Evolutionary conservation across 2,329 filamentous ascomycete genomes (phyloP).

Genomic region (Allantophomopsis lycopodina): DNA sequence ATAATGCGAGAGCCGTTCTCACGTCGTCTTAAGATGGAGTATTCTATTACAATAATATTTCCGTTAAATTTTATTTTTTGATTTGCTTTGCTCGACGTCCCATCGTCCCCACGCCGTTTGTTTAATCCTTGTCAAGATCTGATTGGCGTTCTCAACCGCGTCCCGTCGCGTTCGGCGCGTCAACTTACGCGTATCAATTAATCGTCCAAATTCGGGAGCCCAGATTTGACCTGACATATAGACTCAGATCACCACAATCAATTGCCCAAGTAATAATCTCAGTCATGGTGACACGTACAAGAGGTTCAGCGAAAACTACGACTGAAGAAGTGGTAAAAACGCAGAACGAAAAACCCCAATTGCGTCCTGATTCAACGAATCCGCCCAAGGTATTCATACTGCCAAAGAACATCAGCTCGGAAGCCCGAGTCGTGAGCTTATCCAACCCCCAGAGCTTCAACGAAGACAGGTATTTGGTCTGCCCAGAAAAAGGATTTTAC

Average conservation of each 20-base stretch:
- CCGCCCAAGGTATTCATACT: conserved; percentile 46
- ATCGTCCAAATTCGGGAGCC: too few relatives aligned
- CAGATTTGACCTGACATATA: too few relatives aligned
- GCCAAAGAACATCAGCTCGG: conserved; percentile 35
- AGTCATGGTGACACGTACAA: conserved; percentile 2
- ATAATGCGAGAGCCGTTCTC: too few relatives aligned
- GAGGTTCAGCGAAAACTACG: conserved; percentile 11
- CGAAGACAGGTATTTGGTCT: conserved; percentile 46
- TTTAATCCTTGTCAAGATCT: too few relatives aligned
- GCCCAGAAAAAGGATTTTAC: conserved; percentile 46
- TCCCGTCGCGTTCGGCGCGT: too few relatives aligned
- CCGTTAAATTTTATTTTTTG: too few relatives aligned
- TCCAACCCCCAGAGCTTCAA: conserved; percentile 41
- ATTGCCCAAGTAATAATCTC: neutral
- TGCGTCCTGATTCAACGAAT: conserved; percentile 19
- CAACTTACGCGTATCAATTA: too few relatives aligned
- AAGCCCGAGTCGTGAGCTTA: conserved; percentile 44
- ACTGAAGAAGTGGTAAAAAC: conserved; percentile 12
- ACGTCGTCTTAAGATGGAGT: too few relatives aligned
- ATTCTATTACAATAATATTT: too few relatives aligned
- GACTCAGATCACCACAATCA: neutral
- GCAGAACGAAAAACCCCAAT: conserved; percentile 13
- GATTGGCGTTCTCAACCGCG: too few relatives aligned
- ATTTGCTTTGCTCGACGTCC: too few relatives aligned
- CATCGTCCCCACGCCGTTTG: too few relatives aligned